These are phyloP conservation scores for Metarhizium brunneum DNA, from an alignment of 2,329 filamentous ascomycete species.

Conservation along the genomic window DNA sequence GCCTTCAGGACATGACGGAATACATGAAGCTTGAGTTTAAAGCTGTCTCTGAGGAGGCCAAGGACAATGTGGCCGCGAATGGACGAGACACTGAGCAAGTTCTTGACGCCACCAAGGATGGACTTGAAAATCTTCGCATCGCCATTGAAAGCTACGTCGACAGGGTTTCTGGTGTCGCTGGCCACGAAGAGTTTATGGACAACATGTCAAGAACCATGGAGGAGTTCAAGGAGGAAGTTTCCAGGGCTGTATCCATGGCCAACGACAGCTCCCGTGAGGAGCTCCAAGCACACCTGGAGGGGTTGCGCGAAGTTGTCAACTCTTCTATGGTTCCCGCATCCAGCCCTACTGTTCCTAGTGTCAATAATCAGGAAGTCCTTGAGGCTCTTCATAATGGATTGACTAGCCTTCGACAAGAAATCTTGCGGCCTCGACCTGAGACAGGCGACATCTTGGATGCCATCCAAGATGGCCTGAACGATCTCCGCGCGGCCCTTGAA, in stretches of 20 bases:
- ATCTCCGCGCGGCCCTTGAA: constrained; percentile 69
- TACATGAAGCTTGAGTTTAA: constrained; percentile 51
- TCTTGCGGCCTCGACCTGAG: constrained; percentile 57
- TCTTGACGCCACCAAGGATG: constrained; percentile 78
- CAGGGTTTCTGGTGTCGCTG: constrained; percentile 55
- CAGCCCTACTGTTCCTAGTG: constrained; percentile 26
- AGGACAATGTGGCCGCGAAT: constrained; percentile 70
- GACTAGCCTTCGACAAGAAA: constrained; percentile 64
- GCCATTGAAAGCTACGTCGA: constrained; percentile 80
- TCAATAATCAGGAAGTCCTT: constrained; percentile 56
- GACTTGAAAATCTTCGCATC: constrained; percentile 67
- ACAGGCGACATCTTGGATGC: constrained; percentile 85
- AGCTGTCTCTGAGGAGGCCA: constrained; percentile 52
- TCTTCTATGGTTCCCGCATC: constrained; percentile 54
- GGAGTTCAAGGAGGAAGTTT: constrained; percentile 57
- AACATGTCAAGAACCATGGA: constrained; percentile 57
- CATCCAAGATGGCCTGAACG: constrained; percentile 77
- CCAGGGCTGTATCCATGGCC: constrained; percentile 43
- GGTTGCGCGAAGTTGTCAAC: constrained; percentile 69
- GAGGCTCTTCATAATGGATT: constrained; percentile 63
- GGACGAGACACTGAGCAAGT: constrained; percentile 82
- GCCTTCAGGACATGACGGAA: constrained; percentile 57
- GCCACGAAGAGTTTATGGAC: constrained; percentile 72
- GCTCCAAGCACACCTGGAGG: constrained; percentile 74
- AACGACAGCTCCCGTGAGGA: constrained; percentile 47